Evolutionary conservation across 2,329 filamentous ascomycete species (phyloP).

Genomic region (Sphaerulina populicola): DNA sequence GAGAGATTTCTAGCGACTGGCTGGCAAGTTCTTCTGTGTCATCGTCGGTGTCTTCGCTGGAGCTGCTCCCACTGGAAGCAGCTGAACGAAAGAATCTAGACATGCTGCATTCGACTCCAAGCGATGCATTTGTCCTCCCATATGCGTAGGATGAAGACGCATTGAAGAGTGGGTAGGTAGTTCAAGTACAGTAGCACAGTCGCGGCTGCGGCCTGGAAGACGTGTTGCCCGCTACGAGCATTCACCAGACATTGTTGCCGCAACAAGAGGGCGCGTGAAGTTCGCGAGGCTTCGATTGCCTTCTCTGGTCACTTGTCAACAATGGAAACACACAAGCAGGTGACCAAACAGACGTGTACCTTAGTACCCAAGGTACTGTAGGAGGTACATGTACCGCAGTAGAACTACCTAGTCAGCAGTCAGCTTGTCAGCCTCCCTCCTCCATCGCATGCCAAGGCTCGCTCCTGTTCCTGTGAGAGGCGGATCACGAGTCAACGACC

Average conservation of each 20-base stretch:
- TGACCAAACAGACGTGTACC: background rate
- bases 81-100: constrained; percentile 16
- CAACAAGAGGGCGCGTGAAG: background rate
- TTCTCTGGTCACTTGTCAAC: constrained; percentile 5
- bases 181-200: background rate
- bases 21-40: constrained; percentile 12
- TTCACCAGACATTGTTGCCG: background rate
- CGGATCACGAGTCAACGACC: no score
- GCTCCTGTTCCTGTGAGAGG: no score
- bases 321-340: background rate
- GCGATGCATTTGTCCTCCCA: background rate
- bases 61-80: constrained; percentile 16
- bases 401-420: no score
- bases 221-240: background rate
- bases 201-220: background rate
- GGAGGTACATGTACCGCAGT: no score
- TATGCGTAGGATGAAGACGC: background rate
- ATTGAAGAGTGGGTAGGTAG: constrained; percentile 1
- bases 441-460: no score
- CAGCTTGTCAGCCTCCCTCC: no score
- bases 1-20: constrained; percentile 8
- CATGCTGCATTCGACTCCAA: constrained; percentile 5
- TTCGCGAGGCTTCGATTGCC: constrained; percentile 4
- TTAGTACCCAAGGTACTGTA: no score
- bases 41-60: constrained; percentile 12